Evolutionary conservation across 306 rosid genomes (phyloP).

Genomic region (Abrus pulchellus): DNA sequence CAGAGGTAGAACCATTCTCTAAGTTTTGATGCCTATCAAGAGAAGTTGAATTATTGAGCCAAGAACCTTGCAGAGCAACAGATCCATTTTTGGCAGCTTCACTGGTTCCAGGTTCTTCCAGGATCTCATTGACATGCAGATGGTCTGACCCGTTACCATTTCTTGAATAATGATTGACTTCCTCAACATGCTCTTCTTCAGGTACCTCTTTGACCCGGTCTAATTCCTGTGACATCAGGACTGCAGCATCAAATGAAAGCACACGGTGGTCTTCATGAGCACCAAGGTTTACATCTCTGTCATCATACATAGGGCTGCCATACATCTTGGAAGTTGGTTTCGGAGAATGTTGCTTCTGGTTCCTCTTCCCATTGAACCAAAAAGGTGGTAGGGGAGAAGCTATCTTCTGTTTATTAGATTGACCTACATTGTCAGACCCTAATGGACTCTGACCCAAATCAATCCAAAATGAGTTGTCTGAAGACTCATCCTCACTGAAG

Average conservation of each 20-base stretch:
- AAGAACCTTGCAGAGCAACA: conserved; percentile 55
- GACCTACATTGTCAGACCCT: conserved; percentile 77
- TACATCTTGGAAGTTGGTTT: conserved; percentile 73
- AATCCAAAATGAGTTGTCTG: conserved; percentile 91
- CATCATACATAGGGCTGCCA: conserved; percentile 87
- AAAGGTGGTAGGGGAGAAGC: conserved; percentile 86
- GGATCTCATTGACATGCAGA: conserved; percentile 59
- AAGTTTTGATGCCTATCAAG: conserved; percentile 54
- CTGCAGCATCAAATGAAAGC: conserved; percentile 92
- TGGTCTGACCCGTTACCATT: conserved; percentile 54
- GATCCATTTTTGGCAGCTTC: conserved; percentile 50
- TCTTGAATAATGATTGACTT: conserved; percentile 50
- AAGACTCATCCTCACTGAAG: conserved; percentile 95
- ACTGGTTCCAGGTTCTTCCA: conserved; percentile 66
- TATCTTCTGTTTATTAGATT: conserved; percentile 64
- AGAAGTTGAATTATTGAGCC: conserved; percentile 56
- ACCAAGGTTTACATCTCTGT: conserved; percentile 60
- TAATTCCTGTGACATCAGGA: conserved; percentile 80
- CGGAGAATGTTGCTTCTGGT: conserved; percentile 69
- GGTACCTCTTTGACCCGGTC: conserved; percentile 80
- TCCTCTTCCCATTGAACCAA: conserved; percentile 76
- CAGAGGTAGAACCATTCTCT: conserved; percentile 69
- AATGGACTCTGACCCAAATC: conserved; percentile 97
- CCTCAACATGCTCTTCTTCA: conserved; percentile 65
- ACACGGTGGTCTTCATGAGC: conserved; percentile 66